phyloP scores from a whole-genome alignment of 2,329 filamentous ascomycete genomes.

The Botrytis sinoallii region DNA sequence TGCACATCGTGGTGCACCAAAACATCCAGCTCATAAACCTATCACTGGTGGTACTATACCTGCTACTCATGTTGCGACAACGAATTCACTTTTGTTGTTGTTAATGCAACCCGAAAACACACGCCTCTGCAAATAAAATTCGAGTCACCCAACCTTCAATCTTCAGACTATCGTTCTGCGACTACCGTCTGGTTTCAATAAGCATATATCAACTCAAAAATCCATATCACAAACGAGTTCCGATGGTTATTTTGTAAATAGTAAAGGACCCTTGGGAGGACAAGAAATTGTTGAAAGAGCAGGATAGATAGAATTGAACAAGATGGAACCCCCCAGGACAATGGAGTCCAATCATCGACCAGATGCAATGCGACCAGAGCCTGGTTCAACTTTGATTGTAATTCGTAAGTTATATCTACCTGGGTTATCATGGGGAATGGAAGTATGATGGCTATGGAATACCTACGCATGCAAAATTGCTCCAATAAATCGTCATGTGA shows the following conservation, averaged over 20 bases:
- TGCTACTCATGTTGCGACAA: conserved; percentile 18
- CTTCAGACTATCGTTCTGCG: not conserved
- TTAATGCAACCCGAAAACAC: conserved; percentile 12
- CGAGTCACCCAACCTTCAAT: not conserved
- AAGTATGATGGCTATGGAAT: conserved; percentile 7
- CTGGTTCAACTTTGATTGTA: conserved; percentile 66
- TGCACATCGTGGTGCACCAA: conserved; percentile 2
- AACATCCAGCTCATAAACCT: not conserved
- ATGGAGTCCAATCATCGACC: conserved; percentile 41
- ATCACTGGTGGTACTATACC: not conserved
- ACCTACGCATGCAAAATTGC: conserved; percentile 3
- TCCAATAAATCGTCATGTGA: not conserved
- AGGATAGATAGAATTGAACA: conserved; percentile 23
- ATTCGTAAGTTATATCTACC: conserved; percentile 63
- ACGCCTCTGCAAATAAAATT: not conserved
- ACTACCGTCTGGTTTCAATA: not conserved
- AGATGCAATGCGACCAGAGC: conserved; percentile 46
- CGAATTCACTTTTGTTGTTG: conserved; percentile 14
- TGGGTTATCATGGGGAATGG: not conserved
- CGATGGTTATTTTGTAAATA: conserved; percentile 13
- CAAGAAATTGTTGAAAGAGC: not conserved
- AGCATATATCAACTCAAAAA: not conserved
- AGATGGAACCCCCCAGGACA: conserved; percentile 44
- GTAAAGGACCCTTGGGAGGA: not conserved
- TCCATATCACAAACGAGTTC: not conserved